Conservation (phyloP, 2,329 filamentous ascomycete genomes). For the Mollisiaceae sp. region DNA sequence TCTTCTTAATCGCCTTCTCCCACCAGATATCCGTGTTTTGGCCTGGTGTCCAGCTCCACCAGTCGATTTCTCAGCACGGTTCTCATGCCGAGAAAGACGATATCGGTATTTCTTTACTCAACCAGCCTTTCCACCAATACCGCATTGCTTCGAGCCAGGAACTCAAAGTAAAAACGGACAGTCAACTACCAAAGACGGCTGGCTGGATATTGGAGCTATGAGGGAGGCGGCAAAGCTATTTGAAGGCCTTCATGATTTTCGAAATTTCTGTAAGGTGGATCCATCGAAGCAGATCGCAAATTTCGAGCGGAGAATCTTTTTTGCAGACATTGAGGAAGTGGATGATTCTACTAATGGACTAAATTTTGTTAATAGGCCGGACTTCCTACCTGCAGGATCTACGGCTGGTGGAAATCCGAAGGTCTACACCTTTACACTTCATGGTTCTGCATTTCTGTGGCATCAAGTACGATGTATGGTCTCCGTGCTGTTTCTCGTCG, state of each 20-base stretch:
- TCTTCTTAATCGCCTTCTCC: slow-evolving; percentile 85
- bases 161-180: slow-evolving; percentile 38
- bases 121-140: slow-evolving; percentile 77
- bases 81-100: slow-evolving; percentile 87
- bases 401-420: slow-evolving; percentile 52
- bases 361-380: slow-evolving; percentile 56
- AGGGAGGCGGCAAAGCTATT: slow-evolving; percentile 77
- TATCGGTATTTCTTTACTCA: slow-evolving; percentile 99
- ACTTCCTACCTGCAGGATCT: slow-evolving; percentile 48
- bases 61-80: slow-evolving; percentile 82
- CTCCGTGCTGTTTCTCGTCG: slow-evolving; percentile 88
- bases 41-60: slow-evolving; percentile 92
- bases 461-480: slow-evolving; percentile 97
- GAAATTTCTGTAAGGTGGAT: slow-evolving; percentile 96
- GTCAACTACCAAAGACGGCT: slow-evolving; percentile 63
- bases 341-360: slow-evolving; percentile 57
- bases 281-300: slow-evolving; percentile 86
- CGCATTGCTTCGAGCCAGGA: slow-evolving; percentile 55
- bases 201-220: slow-evolving; percentile 90
- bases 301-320: slow-evolving; percentile 79
- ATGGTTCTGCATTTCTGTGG: slow-evolving; percentile 94
- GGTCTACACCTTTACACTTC: slow-evolving; percentile 86
- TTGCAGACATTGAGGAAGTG: slow-evolving; percentile 78
- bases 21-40: slow-evolving; percentile 85
- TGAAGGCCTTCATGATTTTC: slow-evolving; percentile 88